These are phyloP conservation scores for Eurotiales sp. DNA, from an alignment of 2,329 filamentous ascomycete species.

Conservation along the genomic window DNA sequence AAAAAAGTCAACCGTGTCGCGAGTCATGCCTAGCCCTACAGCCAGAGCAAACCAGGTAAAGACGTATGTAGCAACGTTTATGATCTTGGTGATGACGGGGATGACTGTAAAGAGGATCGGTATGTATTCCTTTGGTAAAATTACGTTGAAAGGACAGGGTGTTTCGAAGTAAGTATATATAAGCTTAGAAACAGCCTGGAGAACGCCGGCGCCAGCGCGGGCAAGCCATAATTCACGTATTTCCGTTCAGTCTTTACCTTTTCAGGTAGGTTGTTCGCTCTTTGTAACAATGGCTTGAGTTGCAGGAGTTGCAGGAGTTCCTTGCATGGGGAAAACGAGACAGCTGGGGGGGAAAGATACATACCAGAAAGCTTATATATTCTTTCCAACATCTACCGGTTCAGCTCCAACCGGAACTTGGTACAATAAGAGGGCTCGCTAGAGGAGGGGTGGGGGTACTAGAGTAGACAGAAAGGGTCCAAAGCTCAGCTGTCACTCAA, in stretches of 20 bases:
- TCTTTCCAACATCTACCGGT: not conserved
- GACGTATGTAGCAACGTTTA: not conserved
- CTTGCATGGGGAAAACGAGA: not conserved
- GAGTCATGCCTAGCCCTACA: constrained; percentile 8
- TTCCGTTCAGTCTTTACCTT: not conserved
- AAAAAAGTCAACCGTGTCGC: constrained; percentile 5
- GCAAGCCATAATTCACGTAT: not conserved
- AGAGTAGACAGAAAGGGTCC: no score
- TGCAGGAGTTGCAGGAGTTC: not conserved
- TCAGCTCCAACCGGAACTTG: not conserved
- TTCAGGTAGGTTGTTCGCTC: no score
- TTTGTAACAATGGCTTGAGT: no score
- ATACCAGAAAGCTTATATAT: not conserved
- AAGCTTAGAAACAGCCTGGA: no score
- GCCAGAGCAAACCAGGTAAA: constrained; percentile 10
- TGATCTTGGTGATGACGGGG: no score
- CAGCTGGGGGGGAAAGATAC: not conserved
- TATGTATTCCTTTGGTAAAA: no score
- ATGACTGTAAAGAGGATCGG: no score
- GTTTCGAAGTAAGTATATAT: no score
- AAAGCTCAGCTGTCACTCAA: not conserved
- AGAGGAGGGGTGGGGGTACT: not conserved
- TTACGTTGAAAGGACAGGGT: no score
- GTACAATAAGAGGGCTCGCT: not conserved
- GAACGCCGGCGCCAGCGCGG: not conserved